A percentile compares a stretch with the other conserved stretches of the same genome.
phyloP scores from a whole-genome alignment of 345 rosid species.

The Rhizophora apiculata region DNA sequence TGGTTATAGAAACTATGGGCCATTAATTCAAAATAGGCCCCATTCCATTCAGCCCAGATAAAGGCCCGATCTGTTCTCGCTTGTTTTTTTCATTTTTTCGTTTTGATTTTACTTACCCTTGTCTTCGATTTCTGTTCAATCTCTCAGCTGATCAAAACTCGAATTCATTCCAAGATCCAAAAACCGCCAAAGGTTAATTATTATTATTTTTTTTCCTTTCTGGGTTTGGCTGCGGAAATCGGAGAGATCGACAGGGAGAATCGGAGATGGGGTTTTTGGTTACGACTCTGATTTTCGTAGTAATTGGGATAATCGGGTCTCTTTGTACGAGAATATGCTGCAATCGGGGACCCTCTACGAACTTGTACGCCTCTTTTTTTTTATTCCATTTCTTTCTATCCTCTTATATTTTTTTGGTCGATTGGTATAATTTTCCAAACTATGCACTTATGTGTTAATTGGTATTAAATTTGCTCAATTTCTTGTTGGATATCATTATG shows the following conservation, averaged over 20 bases:
- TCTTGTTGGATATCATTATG: neutral
- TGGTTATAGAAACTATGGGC: too few species aligned
- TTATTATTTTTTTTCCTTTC: neutral
- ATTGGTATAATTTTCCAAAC: too few species aligned
- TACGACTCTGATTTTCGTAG: slow-evolving; percentile 73
- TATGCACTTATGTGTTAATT: neutral
- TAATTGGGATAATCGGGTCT: slow-evolving; percentile 72
- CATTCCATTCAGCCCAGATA: too few species aligned
- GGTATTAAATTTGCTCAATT: neutral
- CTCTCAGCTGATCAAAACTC: too few species aligned
- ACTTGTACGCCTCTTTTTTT: slow-evolving; percentile 52
- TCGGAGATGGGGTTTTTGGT: slow-evolving; percentile 74
- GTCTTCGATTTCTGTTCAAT: too few species aligned
- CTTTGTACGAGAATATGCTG: slow-evolving; percentile 87
- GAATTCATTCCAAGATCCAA: too few species aligned
- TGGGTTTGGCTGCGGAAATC: neutral
- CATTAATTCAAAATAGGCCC: too few species aligned
- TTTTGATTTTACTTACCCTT: too few species aligned
- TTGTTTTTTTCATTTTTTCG: too few species aligned
- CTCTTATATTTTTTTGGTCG: neutral
- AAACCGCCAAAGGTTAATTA: neutral
- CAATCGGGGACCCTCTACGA: slow-evolving; percentile 84
- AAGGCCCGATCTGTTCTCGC: too few species aligned
- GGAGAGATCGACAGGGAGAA: slow-evolving; percentile 3
- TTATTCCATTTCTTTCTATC: neutral